Conservation (phyloP, 108 stramenopile species). For the Cyclotella kingstonii region DNA sequence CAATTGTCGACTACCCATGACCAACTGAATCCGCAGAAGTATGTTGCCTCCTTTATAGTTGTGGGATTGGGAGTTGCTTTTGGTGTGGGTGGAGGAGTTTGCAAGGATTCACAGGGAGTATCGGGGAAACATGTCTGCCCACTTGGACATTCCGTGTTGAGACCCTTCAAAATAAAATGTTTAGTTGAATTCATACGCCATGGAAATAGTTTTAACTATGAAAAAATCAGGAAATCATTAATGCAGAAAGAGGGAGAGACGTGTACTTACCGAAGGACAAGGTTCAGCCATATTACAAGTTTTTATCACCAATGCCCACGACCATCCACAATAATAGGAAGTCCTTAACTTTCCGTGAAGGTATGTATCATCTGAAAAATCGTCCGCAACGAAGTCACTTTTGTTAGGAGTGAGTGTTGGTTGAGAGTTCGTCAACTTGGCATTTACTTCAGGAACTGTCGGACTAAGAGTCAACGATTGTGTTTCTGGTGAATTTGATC, state of each 20-base stretch:
- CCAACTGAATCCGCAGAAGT: slow-evolving; percentile 18
- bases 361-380: not conserved
- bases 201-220: no score
- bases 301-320: slow-evolving; percentile 16
- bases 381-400: not conserved
- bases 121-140: slow-evolving; percentile 14
- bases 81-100: slow-evolving; percentile 5
- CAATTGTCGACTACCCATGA: slow-evolving; percentile 12
- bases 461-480: not conserved
- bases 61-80: slow-evolving; percentile 11
- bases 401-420: not conserved
- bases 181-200: no score
- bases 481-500: not conserved
- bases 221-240: no score
- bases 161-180: not conserved
- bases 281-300: slow-evolving; percentile 11
- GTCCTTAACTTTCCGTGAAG: slow-evolving; percentile 15
- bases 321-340: slow-evolving; percentile 13
- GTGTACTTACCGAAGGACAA: slow-evolving; percentile 15
- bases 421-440: not conserved
- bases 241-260: not conserved
- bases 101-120: slow-evolving; percentile 9
- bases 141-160: slow-evolving; percentile 14
- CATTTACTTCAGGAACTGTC: not conserved
- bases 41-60: not conserved